Percentiles rank a stretch among this genome's conserved stretches.
Evolutionary conservation across 208 protist genomes (phyloP).

Genomic region (Trichomonas tenax): DNA sequence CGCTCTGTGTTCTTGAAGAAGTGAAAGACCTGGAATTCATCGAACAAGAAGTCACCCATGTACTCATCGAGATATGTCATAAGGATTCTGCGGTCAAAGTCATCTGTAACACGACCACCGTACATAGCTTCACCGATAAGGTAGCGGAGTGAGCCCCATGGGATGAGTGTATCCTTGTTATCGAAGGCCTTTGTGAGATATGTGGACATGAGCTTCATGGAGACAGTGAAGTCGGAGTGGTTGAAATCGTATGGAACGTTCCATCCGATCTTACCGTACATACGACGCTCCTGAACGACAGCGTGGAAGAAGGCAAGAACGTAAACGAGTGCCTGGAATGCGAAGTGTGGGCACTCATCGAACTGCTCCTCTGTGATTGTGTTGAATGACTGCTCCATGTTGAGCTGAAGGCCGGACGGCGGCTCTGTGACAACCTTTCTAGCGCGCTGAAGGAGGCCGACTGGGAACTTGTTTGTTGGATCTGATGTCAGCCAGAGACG

Average conservation of each 20-base stretch:
- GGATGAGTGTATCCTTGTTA: slow-evolving; percentile 72
- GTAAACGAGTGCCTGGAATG: slow-evolving; percentile 87
- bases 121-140: slow-evolving; percentile 97
- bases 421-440: slow-evolving; percentile 85
- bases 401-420: slow-evolving; percentile 90
- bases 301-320: slow-evolving; percentile 94
- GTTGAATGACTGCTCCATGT: slow-evolving; percentile 86
- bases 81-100: slow-evolving; percentile 85
- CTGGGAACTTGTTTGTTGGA: slow-evolving; percentile 82
- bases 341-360: slow-evolving; percentile 65
- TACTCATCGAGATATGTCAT: slow-evolving; percentile 96
- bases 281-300: slow-evolving; percentile 78
- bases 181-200: slow-evolving; percentile 84
- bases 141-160: slow-evolving; percentile 91
- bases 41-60: slow-evolving; percentile 97
- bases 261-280: slow-evolving; percentile 71
- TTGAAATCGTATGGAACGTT: slow-evolving; percentile 98
- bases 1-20: slow-evolving; percentile 69
- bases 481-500: slow-evolving; percentile 95
- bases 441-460: slow-evolving; percentile 51
- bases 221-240: slow-evolving; percentile 91
- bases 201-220: slow-evolving; percentile 76
- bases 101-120: slow-evolving; percentile 89
- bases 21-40: slow-evolving; percentile 90
- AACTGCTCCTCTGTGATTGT: slow-evolving; percentile 66